Evolutionary conservation across 257 asterid genomes (phyloP), one percentile per base, ranked within the genome.

Genomic region (Solanum stenotomum): DNA sequence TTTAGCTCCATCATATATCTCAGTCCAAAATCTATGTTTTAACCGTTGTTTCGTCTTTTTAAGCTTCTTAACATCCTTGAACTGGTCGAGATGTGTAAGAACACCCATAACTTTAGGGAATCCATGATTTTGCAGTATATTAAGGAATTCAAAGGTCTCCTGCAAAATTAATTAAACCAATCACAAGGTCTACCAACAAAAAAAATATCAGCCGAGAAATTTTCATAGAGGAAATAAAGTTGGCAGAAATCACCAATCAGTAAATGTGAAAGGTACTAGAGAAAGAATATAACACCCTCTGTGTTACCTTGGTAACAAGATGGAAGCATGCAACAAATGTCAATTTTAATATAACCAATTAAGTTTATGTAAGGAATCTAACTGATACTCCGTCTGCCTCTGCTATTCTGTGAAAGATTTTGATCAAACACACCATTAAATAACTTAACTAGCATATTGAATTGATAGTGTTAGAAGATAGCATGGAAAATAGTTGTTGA

Each of bases 11-110:
- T 95, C 98, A 89, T 97, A 95, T 38, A 97, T 96, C 94, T 97
- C 99, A 59, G 99, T 97, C 99, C 99, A 97, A 90, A 97, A 97
- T 33, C 99, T 97, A 90, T 97, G 99, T 93, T 97, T 97, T 91
- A 96, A 95, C 25, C 98, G 91, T 88, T 95, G 98, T 91, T 97
- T 97, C 87, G 99, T 95, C 92, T 97, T 96, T 92, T 81, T 95
- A 85, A 97, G 98, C 94, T 95, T 96, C 92, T 97, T 96, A 72
- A 93, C 98, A 90, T 97, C 99, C 94, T 95, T 95, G 93, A 97
- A 97, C 92, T 95, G 93, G 93, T 97, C 99, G 85, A 97, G 91
- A 91, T 97, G 99, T 87, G 99, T 96, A 84, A 97, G 99, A 88
- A 97, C 99, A 82, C 99, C 99, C 99, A 97, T 97, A 72, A 97